Conservation (phyloP, 495 filamentous ascomycete species). For the Recurvomyces mirabilis region DNA sequence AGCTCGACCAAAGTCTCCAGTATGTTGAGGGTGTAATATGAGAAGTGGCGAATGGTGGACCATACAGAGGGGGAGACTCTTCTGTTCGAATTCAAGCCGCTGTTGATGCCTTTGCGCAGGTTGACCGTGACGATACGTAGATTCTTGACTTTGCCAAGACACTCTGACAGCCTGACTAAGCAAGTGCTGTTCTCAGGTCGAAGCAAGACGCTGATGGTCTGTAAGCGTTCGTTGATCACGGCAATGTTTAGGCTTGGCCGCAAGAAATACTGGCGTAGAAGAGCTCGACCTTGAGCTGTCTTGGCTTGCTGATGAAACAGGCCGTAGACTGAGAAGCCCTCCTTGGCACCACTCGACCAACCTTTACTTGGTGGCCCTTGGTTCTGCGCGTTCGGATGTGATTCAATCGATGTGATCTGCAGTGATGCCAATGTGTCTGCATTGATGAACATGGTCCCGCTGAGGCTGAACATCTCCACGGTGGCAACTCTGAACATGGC, state of each 20-base stretch:
- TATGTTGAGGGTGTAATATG: slow-evolving; percentile 57
- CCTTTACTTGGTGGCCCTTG: slow-evolving; percentile 49
- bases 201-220: slow-evolving; percentile 56
- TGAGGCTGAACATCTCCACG: slow-evolving; percentile 68
- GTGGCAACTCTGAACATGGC: slow-evolving; percentile 47
- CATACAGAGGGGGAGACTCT: slow-evolving; percentile 58
- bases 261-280: slow-evolving; percentile 73
- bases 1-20: slow-evolving; percentile 54
- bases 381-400: slow-evolving; percentile 73
- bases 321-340: slow-evolving; percentile 81
- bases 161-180: slow-evolving; percentile 47
- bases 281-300: slow-evolving; percentile 69
- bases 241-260: slow-evolving; percentile 59
- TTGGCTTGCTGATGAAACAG: slow-evolving; percentile 66
- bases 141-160: slow-evolving; percentile 66
- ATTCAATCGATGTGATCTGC: slow-evolving; percentile 76
- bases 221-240: slow-evolving; percentile 63
- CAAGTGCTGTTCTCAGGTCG: slow-evolving; percentile 53
- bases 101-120: slow-evolving; percentile 64
- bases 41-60: slow-evolving; percentile 51
- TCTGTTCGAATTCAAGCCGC: slow-evolving; percentile 43
- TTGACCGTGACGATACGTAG: slow-evolving; percentile 59
- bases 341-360: slow-evolving; percentile 62
- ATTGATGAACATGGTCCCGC: slow-evolving; percentile 75
- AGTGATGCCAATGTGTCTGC: slow-evolving; percentile 68